phyloP scores from a whole-genome alignment of 1,284 basidiomycete genomes.

The Austropuccinia psidii region DNA sequence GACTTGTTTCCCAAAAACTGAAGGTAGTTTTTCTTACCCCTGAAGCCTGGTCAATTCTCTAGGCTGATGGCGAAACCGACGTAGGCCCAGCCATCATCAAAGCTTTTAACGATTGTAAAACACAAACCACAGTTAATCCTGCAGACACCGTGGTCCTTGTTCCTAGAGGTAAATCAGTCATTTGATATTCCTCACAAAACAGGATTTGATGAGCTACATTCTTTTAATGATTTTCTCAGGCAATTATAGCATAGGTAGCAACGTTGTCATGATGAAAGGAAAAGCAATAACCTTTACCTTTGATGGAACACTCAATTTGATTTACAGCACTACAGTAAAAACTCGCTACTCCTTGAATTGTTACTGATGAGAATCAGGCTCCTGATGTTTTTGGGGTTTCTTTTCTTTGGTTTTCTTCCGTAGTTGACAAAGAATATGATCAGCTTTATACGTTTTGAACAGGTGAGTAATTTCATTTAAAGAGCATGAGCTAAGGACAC shows the following conservation, averaged over 20 bases:
- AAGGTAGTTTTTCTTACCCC: no score
- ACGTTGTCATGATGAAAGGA: not conserved
- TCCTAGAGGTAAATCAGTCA: not conserved
- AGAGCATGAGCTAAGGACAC: not conserved
- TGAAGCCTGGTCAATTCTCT: no score
- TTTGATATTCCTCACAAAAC: not conserved
- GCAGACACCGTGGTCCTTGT: constrained; percentile 12
- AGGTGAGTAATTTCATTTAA: not conserved
- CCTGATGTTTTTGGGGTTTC: no score
- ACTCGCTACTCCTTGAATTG: no score
- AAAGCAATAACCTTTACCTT: constrained; percentile 1
- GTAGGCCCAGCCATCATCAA: constrained; percentile 24
- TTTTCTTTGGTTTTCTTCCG: no score
- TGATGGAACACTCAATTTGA: not conserved
- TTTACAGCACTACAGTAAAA: not conserved
- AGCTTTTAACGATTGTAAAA: constrained; percentile 7
- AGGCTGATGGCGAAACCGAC: constrained; percentile 26
- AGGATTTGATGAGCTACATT: not conserved
- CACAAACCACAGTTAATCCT: not conserved
- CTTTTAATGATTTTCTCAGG: not conserved
- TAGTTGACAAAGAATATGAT: constrained; percentile 22
- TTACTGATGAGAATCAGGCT: no score
- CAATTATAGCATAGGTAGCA: not conserved
- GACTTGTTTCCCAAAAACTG: no score
- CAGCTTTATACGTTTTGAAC: not conserved